A percentile compares a stretch with the other conserved stretches of the same genome.
These are phyloP conservation scores for Pyrus pyrifolia DNA, from an alignment of 306 rosid species.

Conservation along the genomic window DNA sequence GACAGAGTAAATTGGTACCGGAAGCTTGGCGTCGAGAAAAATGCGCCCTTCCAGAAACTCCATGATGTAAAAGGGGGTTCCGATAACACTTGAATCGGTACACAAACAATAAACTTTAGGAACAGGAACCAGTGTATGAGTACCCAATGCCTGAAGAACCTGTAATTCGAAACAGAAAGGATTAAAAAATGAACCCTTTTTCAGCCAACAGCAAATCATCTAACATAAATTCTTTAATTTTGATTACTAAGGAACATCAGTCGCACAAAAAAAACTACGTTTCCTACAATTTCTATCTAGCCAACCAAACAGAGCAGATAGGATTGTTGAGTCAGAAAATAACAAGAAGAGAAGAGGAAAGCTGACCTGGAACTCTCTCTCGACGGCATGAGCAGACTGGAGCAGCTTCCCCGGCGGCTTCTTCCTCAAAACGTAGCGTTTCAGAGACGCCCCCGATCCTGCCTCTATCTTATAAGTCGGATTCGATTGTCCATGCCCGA, in stretches of 20 bases:
- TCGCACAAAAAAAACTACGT: background rate
- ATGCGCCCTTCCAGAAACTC: slow-evolving; percentile 91
- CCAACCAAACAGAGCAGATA: background rate
- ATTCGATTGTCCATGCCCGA: slow-evolving; percentile 89
- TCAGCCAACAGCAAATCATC: background rate
- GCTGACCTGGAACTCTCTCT: slow-evolving; percentile 81
- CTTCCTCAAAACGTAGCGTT: slow-evolving; percentile 82
- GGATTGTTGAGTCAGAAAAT: background rate
- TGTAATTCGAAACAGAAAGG: slow-evolving; percentile 9
- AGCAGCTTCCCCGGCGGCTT: slow-evolving; percentile 78
- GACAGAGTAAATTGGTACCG: slow-evolving; percentile 36
- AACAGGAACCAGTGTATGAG: slow-evolving; percentile 65
- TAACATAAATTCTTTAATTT: background rate
- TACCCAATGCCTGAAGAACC: slow-evolving; percentile 82
- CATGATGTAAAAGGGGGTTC: slow-evolving; percentile 89
- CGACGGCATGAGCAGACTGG: slow-evolving; percentile 90
- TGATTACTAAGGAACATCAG: background rate
- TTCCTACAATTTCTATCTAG: background rate
- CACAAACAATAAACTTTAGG: slow-evolving; percentile 82
- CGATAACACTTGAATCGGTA: slow-evolving; percentile 66
- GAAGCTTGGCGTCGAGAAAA: slow-evolving; percentile 61
- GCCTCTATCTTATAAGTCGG: slow-evolving; percentile 84
- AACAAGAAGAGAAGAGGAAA: background rate
- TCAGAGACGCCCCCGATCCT: slow-evolving; percentile 31
- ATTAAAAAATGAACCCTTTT: background rate